These are phyloP conservation scores for Marasmius oreades DNA, from an alignment of 1,284 basidiomycete species.

Conservation along the genomic window DNA sequence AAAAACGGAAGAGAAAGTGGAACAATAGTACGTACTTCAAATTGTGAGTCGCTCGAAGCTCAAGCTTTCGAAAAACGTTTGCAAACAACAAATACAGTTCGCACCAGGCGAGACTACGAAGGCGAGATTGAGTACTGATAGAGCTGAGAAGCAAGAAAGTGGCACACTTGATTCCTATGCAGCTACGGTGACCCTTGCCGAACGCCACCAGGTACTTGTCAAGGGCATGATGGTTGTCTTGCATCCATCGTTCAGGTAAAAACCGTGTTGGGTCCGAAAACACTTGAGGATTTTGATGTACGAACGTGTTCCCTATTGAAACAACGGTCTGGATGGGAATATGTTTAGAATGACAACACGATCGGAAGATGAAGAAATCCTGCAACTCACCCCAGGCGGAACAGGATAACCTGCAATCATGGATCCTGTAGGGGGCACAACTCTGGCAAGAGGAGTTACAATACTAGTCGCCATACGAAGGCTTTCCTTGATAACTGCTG, in stretches of 20 bases:
- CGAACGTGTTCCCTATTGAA: conserved; percentile 18
- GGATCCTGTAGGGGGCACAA: conserved; percentile 17
- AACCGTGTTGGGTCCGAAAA: conserved; percentile 25
- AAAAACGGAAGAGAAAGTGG: neutral
- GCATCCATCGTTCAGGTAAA: conserved; percentile 27
- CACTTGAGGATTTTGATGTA: conserved; percentile 19
- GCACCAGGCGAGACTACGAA: conserved; percentile 10
- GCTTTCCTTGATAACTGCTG: conserved; percentile 33
- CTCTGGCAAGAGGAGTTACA: conserved; percentile 16
- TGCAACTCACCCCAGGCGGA: conserved; percentile 20
- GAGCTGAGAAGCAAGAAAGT: neutral
- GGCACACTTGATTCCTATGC: conserved; percentile 22
- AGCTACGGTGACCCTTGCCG: conserved; percentile 20
- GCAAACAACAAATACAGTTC: conserved; percentile 10
- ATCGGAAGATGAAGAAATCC: neutral
- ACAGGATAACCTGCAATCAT: conserved; percentile 17
- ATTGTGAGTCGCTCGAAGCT: neutral
- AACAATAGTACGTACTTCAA: neutral
- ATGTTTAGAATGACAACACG: neutral
- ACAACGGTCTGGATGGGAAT: conserved; percentile 19
- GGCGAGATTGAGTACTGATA: neutral
- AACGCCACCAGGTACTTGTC: conserved; percentile 19
- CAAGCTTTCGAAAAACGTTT: conserved; percentile 7
- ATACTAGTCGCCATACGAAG: conserved; percentile 21
- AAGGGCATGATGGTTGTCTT: conserved; percentile 5